Percentiles rank a stretch among this genome's conserved stretches.
phyloP scores from a whole-genome alignment of 1,284 basidiomycete genomes.

The Sparassis latifolia region DNA sequence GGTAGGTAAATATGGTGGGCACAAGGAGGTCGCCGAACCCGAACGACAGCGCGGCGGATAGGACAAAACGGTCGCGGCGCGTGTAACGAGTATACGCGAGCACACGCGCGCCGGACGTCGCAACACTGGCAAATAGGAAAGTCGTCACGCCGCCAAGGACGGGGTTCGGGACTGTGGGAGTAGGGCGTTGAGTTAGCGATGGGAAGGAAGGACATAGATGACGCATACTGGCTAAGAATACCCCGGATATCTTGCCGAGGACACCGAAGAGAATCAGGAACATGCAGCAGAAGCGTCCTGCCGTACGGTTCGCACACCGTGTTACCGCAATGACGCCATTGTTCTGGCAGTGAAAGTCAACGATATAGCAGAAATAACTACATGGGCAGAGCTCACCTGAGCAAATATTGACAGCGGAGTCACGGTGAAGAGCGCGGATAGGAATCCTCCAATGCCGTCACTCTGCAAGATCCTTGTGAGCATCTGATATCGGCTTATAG shows the following conservation, averaged over 20 bases:
- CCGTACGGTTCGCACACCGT: slow-evolving; percentile 67
- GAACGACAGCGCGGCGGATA: slow-evolving; percentile 65
- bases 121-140: slow-evolving; percentile 49
- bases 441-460: slow-evolving; percentile 68
- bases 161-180: slow-evolving; percentile 56
- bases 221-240: slow-evolving; percentile 62
- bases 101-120: slow-evolving; percentile 63
- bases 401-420: slow-evolving; percentile 79
- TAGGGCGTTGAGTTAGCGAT: not conserved
- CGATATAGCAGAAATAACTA: not conserved
- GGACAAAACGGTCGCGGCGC: slow-evolving; percentile 72
- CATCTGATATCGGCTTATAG: not conserved
- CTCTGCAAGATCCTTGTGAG: slow-evolving; percentile 30
- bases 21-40: slow-evolving; percentile 68
- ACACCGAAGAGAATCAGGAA: slow-evolving; percentile 73
- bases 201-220: not conserved
- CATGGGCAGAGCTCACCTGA: slow-evolving; percentile 34
- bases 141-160: slow-evolving; percentile 83
- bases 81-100: slow-evolving; percentile 61
- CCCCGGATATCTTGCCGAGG: slow-evolving; percentile 74
- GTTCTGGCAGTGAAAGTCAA: slow-evolving; percentile 37
- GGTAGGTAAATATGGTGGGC: slow-evolving; percentile 54
- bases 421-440: slow-evolving; percentile 77
- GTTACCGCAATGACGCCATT: slow-evolving; percentile 79
- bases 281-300: slow-evolving; percentile 67